These are phyloP conservation scores for Diaporthe humulicola DNA, from an alignment of 2,329 filamentous ascomycete species.

Conservation along the genomic window DNA sequence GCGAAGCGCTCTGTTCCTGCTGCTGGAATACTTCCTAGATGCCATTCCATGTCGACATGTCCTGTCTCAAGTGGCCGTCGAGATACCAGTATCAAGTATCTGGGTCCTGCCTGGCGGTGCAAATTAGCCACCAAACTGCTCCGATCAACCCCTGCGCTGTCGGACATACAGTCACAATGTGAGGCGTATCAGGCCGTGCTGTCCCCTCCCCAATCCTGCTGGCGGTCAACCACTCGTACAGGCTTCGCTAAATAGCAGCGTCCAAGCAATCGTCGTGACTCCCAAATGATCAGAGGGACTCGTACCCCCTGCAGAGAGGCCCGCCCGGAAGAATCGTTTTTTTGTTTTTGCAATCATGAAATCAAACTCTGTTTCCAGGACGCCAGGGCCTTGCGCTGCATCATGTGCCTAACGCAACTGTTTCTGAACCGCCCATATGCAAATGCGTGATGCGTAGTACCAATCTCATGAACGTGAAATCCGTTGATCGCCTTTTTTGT, in stretches of 20 bases:
- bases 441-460: slow-evolving; percentile 41
- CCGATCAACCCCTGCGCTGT: slow-evolving; percentile 17
- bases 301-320: neutral
- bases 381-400: slow-evolving; percentile 39
- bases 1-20: slow-evolving; percentile 28
- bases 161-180: slow-evolving; percentile 14
- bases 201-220: neutral
- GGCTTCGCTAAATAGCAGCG: slow-evolving; percentile 33
- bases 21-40: slow-evolving; percentile 26
- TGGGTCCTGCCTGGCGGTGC: slow-evolving; percentile 12
- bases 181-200: neutral
- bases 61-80: slow-evolving; percentile 8
- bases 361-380: slow-evolving; percentile 38
- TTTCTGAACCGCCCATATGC: slow-evolving; percentile 41
- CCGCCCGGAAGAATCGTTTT: slow-evolving; percentile 24
- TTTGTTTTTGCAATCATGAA: slow-evolving; percentile 22
- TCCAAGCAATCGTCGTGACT: slow-evolving; percentile 30
- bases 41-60: slow-evolving; percentile 32
- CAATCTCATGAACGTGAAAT: slow-evolving; percentile 38
- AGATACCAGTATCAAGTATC: slow-evolving; percentile 22
- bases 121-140: slow-evolving; percentile 21
- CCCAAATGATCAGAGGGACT: slow-evolving; percentile 27
- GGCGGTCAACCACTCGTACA: slow-evolving; percentile 10
- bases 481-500: slow-evolving; percentile 32
- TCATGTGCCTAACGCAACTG: slow-evolving; percentile 40